Evolutionary conservation across 2,329 filamentous ascomycete genomes (phyloP).

Genomic region (Pseudogymnoascus sp.): DNA sequence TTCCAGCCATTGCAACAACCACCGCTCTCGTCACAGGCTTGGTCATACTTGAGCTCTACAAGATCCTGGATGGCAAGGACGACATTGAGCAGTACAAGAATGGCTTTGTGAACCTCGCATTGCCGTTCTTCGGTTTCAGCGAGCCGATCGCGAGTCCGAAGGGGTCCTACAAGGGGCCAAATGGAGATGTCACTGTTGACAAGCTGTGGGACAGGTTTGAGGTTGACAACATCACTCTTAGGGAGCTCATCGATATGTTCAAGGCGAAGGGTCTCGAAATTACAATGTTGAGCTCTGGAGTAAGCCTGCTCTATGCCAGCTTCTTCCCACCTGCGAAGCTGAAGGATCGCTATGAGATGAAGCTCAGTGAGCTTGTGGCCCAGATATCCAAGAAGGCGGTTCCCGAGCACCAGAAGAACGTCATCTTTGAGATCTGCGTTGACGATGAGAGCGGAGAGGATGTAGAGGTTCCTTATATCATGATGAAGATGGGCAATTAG

Average conservation of each 20-base stretch:
- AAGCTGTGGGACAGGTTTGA: conserved; percentile 99
- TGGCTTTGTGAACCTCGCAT: conserved; percentile 89
- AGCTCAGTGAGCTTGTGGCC: conserved; percentile 82
- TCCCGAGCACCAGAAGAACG: conserved; percentile 83
- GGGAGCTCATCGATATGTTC: conserved; percentile 78
- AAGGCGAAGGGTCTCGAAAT: conserved; percentile 72
- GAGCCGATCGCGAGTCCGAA: conserved; percentile 93
- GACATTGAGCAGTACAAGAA: conserved; percentile 99
- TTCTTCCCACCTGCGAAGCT: conserved; percentile 76
- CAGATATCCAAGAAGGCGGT: conserved; percentile 87
- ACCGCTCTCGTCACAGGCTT: conserved; percentile 92
- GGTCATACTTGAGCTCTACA: conserved; percentile 88
- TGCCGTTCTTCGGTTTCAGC: conserved; percentile 97
- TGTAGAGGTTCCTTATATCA: conserved; percentile 94
- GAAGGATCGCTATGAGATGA: conserved; percentile 75
- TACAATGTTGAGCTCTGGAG: conserved; percentile 94
- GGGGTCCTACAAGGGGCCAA: conserved; percentile 74
- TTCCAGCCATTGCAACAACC: conserved; percentile 95
- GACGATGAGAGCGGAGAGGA: conserved; percentile 87
- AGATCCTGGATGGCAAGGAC: conserved; percentile 92
- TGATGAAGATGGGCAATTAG: conserved; percentile 54
- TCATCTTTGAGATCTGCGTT: conserved; percentile 93
- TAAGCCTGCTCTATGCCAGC: conserved; percentile 86
- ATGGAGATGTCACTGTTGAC: conserved; percentile 78
- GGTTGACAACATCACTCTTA: conserved; percentile 74